phyloP scores from a whole-genome alignment of 163 green algal species.

The Scenedesmus sp. region DNA sequence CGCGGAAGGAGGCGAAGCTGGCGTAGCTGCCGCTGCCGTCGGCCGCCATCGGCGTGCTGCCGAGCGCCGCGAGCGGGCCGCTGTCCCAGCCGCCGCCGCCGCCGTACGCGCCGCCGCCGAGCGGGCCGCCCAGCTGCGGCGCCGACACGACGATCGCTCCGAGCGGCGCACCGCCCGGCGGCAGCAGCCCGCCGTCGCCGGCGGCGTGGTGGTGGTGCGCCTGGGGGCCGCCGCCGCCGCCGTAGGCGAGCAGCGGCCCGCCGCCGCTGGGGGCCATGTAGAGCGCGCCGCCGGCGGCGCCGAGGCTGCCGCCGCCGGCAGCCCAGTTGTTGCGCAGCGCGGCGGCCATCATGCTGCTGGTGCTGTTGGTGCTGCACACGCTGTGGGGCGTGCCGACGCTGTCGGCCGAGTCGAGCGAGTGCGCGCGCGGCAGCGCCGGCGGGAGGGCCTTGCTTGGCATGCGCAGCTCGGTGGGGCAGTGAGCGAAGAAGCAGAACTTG shows the following conservation, averaged over 20 bases:
- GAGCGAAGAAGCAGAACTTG: slow-evolving; percentile 72
- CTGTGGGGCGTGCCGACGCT: slow-evolving; percentile 16
- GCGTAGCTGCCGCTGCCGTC: slow-evolving; percentile 6
- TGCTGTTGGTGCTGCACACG: slow-evolving; percentile 32
- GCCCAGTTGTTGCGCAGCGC: not conserved
- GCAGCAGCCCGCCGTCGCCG: too few species aligned
- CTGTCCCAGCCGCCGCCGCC: not conserved
- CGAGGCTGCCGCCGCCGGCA: not conserved
- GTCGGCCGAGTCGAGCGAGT: slow-evolving; percentile 1
- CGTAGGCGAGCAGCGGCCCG: too few species aligned
- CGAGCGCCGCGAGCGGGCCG: not conserved
- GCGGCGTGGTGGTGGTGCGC: not conserved
- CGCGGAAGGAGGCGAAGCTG: not conserved
- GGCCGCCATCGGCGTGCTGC: slow-evolving; percentile 9
- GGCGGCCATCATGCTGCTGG: not conserved
- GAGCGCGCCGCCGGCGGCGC: slow-evolving; percentile 4
- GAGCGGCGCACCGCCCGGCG: too few species aligned
- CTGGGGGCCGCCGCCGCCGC: not conserved
- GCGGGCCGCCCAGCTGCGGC: too few species aligned
- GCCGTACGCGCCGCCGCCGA: too few species aligned
- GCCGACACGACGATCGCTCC: too few species aligned
- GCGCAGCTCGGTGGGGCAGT: slow-evolving; percentile 58
- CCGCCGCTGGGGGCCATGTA: not conserved
- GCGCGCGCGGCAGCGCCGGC: not conserved
- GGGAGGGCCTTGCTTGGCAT: not conserved